Evolutionary conservation across 1,139 yeast genomes (phyloP).

Genomic region (Geotrichum cucujoidarum): DNA sequence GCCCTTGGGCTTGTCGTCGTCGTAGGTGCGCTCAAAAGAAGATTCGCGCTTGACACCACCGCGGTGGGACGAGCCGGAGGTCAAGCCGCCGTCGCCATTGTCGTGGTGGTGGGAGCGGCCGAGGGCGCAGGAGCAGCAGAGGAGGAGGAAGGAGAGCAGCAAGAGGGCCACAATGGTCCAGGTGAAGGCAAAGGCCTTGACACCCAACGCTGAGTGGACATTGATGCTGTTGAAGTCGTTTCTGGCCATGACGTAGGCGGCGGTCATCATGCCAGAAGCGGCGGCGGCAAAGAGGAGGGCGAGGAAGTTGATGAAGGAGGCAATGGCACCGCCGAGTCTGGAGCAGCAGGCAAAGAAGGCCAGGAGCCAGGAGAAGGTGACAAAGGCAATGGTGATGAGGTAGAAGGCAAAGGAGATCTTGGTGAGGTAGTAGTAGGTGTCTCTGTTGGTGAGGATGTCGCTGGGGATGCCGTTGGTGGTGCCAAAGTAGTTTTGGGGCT

Average conservation of each 20-base stretch:
- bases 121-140: constrained; percentile 32
- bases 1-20: constrained; percentile 7
- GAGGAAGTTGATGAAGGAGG: constrained; percentile 38
- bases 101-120: constrained; percentile 16
- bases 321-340: constrained; percentile 33
- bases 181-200: constrained; percentile 54
- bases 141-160: constrained; percentile 36
- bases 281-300: constrained; percentile 51
- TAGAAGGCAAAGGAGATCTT: constrained; percentile 66
- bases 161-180: constrained; percentile 58
- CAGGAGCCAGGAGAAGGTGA: constrained; percentile 46
- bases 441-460: constrained; percentile 44
- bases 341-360: constrained; percentile 35
- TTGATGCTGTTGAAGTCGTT: constrained; percentile 50
- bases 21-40: constrained; percentile 18
- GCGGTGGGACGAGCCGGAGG: not conserved
- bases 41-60: constrained; percentile 15
- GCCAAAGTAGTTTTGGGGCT: constrained; percentile 56
- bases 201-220: constrained; percentile 49
- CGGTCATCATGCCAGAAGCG: constrained; percentile 61
- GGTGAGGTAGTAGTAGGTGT: constrained; percentile 56
- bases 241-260: constrained; percentile 59
- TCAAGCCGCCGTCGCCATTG: not conserved
- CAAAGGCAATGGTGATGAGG: constrained; percentile 54
- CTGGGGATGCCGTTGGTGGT: constrained; percentile 46